Base-by-base conservation (phyloP, 2,329 filamentous ascomycete species). In the Aspergillus tamarii region DNA sequence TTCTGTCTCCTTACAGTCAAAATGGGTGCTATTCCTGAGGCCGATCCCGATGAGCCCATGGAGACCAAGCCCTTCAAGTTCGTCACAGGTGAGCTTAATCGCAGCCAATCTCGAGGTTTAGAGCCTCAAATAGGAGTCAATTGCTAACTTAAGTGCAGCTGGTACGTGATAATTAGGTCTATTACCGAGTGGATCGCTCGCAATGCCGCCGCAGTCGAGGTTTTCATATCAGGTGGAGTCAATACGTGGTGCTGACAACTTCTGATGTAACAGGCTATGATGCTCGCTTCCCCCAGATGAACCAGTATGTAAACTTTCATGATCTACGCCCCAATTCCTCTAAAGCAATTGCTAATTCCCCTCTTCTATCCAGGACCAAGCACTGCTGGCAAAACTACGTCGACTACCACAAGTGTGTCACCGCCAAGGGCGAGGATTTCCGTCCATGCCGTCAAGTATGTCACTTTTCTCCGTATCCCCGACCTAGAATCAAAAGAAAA, bases 301-400 rank as follows among this genome's bases (percentile, higher is more conserved):
- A 99, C 74, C 82, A 84, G 82, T 84, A 79, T 66, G 81, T 72
- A 12, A 36, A 39, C 52, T 57, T 41, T 32, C 28, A 54, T 48
- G 16, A 21, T 32, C 8, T n/a, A 36, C 55, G 6, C 8, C 58
- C 46, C 39, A 39, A 53, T 19, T 12, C 36, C 10, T 41, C 30
- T n/a, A 8, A 32, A 4, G 26, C 10, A 52, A 28, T 26, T 59
- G 63, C 71, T 69, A 74, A 64, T 4, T 41, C 16, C 32, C 56
- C 36, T 36, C 10, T 59, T 62, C 16, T 57, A 36, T 61, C 26
- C 61, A 85, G 83, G 82, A 89, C 94, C 84, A 97, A 97, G 91
- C 94, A 99, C 89, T 99, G 95, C 92, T 99, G 95, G 95, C 96
- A 99, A 83, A 99, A 99, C 89, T 99, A 99, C 85, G 95, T 99